Evolutionary conservation across 2,329 filamentous ascomycete species (phyloP).

Genomic region (Domatiomyces catenatus): DNA sequence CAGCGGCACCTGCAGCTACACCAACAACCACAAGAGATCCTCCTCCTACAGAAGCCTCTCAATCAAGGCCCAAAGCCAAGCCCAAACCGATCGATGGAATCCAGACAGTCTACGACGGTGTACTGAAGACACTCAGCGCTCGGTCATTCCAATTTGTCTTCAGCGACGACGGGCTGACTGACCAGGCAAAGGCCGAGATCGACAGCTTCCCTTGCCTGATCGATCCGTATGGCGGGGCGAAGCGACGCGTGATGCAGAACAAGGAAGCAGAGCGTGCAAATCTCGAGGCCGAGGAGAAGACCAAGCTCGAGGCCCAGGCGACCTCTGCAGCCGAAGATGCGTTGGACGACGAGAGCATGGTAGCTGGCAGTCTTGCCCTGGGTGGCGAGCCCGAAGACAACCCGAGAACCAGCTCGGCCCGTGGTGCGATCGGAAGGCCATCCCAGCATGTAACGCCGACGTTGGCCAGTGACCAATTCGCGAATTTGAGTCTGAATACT

Average conservation of each 20-base stretch:
- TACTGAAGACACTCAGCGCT: conserved; percentile 34
- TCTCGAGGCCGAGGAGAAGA: conserved; percentile 39
- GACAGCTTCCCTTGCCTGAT: conserved; percentile 60
- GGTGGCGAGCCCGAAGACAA: conserved; percentile 85
- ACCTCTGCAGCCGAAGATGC: conserved; percentile 19
- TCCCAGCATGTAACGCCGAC: conserved; percentile 42
- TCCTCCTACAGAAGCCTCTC: conserved; percentile 2
- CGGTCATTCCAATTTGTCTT: conserved; percentile 40
- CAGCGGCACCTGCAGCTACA: conserved; percentile 18
- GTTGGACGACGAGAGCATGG: conserved; percentile 57
- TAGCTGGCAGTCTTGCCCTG: conserved; percentile 73
- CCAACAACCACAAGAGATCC: conserved; percentile 14
- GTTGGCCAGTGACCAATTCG: conserved; percentile 29
- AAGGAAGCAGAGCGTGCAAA: conserved; percentile 45
- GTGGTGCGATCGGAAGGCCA: conserved; percentile 56
- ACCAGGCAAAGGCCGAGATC: conserved; percentile 37
- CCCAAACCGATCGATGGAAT: conserved; percentile 13
- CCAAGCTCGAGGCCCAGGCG: conserved; percentile 33
- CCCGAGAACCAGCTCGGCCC: conserved; percentile 23
- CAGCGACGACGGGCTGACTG: conserved; percentile 29
- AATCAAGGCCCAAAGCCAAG: conserved; percentile 17
- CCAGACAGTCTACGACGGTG: conserved; percentile 21
- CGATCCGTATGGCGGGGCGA: conserved; percentile 65
- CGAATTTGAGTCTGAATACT: conserved; percentile 46
- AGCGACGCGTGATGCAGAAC: conserved; percentile 61